A percentile compares a stretch with the other conserved stretches of the same genome.
These are phyloP conservation scores for Blastocrithidia nonstop DNA, from an alignment of 208 protist species.

Conservation along the genomic window DNA sequence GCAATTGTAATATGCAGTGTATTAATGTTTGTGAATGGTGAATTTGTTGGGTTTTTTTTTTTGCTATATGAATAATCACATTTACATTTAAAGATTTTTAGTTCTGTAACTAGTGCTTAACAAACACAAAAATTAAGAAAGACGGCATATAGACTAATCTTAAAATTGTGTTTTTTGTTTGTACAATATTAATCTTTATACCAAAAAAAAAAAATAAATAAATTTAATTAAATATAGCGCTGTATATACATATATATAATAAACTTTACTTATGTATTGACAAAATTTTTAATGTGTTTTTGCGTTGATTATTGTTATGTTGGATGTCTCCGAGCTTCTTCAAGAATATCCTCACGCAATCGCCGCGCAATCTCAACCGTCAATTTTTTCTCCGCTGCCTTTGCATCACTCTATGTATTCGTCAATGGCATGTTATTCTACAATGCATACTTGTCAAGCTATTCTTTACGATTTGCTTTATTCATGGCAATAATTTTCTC, in stretches of 20 bases:
- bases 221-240: background rate
- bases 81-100: too few relatives aligned
- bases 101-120: too few relatives aligned
- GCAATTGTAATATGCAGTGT: too few relatives aligned
- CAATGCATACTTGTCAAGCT: constrained; percentile 43
- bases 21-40: too few relatives aligned
- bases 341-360: constrained; percentile 64
- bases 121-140: too few relatives aligned
- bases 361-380: constrained; percentile 71
- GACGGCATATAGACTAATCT: too few relatives aligned
- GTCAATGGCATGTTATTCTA: constrained; percentile 9
- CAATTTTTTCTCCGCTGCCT: constrained; percentile 26
- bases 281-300: too few relatives aligned
- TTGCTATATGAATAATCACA: too few relatives aligned
- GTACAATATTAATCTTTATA: too few relatives aligned
- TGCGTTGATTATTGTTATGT: background rate
- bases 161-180: too few relatives aligned
- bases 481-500: constrained; percentile 61
- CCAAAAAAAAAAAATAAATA: constrained; percentile 2
- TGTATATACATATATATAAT: background rate
- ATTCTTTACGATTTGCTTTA: constrained; percentile 50
- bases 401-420: constrained; percentile 1
- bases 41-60: too few relatives aligned
- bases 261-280: too few relatives aligned
- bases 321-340: constrained; percentile 23